Base-by-base conservation (phyloP, 2,329 filamentous ascomycete species). In the Atkinsonella hypoxylon region DNA sequence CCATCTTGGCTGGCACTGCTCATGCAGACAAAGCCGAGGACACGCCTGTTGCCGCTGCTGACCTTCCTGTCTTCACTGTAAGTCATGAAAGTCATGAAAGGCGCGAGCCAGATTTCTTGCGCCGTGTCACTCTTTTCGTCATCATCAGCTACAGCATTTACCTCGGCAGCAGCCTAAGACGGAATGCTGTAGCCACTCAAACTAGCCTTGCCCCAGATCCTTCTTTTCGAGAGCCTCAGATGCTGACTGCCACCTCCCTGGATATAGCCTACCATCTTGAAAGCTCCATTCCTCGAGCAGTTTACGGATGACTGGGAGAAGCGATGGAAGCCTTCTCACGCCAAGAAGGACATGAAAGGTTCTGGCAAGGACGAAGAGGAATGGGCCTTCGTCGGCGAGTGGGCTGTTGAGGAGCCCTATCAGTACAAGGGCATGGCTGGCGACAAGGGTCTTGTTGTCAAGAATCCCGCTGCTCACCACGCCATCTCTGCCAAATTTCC, bases 401-500 rank as follows among this genome's bases (percentile, higher is more conserved):
- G 93, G 93, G 74, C 89, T 47, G 93, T 96, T 55, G 93, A 98
- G 76, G 93, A 97, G 79, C 93, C 93, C 49, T 74, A 74, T 55
- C 82, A 93, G 64, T 85, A 87, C 70, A 94, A 93, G 77, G 93
- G 89, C 62, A 93, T 96, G 61, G 84, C 89, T 63, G 89, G 88
- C 57, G 91, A 97, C 74, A 94, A 94, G 77, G 93, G 91, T 71
- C 82, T 98, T 61, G 91, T 98, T 56, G 82, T 97, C 71, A 98
- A 98, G 85, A 95, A 97, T 76, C 80, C 87, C 58, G 93, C 93
- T 59, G 93, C 93, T 62, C 93, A 98, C 75, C 93, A 98, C 73
- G 93, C 93, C 76, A 98, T 98, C 70, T 98, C 93, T 47, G 89
- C 93, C 74, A 97, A 97, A 74, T 97, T 98, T 77, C 83, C 87